Evolutionary conservation across 305 asterid species (phyloP), one percentile per base, ranked within the genome.

Genomic region (Plantago rigida): DNA sequence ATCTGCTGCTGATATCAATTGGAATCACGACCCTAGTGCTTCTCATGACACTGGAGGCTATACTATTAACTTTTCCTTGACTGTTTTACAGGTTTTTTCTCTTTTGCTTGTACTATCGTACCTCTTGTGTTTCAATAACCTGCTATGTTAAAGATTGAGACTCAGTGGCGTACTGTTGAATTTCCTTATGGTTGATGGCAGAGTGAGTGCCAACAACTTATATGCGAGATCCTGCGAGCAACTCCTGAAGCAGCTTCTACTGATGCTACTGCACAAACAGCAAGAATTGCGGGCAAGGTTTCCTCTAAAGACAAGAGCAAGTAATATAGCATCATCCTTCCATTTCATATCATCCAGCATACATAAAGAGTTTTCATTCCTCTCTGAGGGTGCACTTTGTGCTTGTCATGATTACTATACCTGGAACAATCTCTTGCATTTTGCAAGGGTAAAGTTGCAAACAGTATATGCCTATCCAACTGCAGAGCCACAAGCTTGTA

Each of bases 191-290:
- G 52, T 55, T 70, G 74, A 70, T 71, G 71, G 44, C 63, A 91
- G 98, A 93, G 99, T 77, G 99, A 93, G 81, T 93, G 99, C 78
- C 99, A 93, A 69, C 97, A 93, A 80, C 94, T 93, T 64, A 87
- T 93, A 75, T 89, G 99, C 69, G 99, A 93, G 85, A 82, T 93
- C 82, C 79, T 93, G 68, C 89, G 99, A 73, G 99, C 99, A 26
- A 93, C 99, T 71, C 99, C 99, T 64, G 99, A 93, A 69, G 97
- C 99, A 76, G 90, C 99, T 14, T 87, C 99, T 55, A 95, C 99
- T 62, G 99, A 93, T 81, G 96, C 96, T 36, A 87, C 94, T 59
- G 97, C 84, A 69, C 99, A 93, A 73, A 87, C 99, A 51, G 97
- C 97, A 73, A 85, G 99, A 74, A 91, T 85, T 60, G 96, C 97